Evolutionary conservation across 768 basidiomycete species (phyloP).

Genomic region (Leccinum aurantiacum): DNA sequence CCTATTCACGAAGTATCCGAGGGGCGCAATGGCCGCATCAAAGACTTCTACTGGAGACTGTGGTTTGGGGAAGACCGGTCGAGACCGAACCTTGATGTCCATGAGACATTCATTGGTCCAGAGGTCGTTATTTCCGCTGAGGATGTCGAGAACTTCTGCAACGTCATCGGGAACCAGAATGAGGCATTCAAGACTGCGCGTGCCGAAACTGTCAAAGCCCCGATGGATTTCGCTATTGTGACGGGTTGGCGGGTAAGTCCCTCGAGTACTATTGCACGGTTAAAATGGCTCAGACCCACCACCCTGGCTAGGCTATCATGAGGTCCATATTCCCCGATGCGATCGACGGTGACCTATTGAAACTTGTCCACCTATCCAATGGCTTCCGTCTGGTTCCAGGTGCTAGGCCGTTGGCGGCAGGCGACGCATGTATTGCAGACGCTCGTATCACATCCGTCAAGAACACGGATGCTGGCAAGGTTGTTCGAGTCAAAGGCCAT

Average conservation of each 20-base stretch:
- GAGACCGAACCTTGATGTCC: constrained; percentile 77
- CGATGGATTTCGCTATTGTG: constrained; percentile 99
- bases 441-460: constrained; percentile 86
- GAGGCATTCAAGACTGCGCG: constrained; percentile 85
- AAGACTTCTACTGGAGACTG: constrained; percentile 96
- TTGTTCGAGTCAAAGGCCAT: constrained; percentile 84
- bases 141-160: constrained; percentile 86
- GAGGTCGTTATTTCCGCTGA: constrained; percentile 77
- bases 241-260: constrained; percentile 92
- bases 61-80: constrained; percentile 90
- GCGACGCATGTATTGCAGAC: constrained; percentile 88
- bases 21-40: constrained; percentile 86
- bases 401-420: constrained; percentile 71
- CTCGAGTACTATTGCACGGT: background rate
- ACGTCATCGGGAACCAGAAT: constrained; percentile 89
- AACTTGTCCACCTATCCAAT: constrained; percentile 96
- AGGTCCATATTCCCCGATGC: constrained; percentile 91
- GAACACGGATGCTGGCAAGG: constrained; percentile 91
- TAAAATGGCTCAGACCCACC: constrained; percentile 12
- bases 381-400: constrained; percentile 90
- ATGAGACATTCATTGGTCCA: constrained; percentile 82
- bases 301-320: constrained; percentile 85
- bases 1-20: constrained; percentile 90
- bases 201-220: constrained; percentile 70
- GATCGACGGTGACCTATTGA: constrained; percentile 93